Evolutionary conservation across 2,329 filamentous ascomycete genomes (phyloP).

Genomic region (Phialophora verrucosa): DNA sequence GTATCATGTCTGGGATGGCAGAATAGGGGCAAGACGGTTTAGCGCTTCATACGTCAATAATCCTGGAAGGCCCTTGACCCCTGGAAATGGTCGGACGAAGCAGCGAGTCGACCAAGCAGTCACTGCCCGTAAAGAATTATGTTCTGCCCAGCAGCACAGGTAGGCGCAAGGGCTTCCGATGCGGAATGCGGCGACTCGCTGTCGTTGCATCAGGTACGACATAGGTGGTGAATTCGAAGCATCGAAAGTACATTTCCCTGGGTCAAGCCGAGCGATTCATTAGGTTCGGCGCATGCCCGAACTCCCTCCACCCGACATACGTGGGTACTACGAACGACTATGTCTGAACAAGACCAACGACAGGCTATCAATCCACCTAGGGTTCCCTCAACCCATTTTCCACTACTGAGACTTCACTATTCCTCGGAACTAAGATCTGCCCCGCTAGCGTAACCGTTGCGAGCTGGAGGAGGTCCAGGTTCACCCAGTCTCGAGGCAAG

Average conservation of each 20-base stretch:
- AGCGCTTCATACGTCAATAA: neutral
- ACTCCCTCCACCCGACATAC: too few species aligned
- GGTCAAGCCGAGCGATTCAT: neutral
- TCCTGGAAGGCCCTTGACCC: neutral
- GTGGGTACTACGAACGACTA: too few species aligned
- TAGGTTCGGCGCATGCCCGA: neutral
- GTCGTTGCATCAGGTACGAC: neutral
- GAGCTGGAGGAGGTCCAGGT: slow-evolving; percentile 35
- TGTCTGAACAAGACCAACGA: too few species aligned
- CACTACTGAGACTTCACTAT: slow-evolving; percentile 38
- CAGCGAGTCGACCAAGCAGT: neutral
- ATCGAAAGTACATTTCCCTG: neutral
- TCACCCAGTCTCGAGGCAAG: slow-evolving; percentile 38
- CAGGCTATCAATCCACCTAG: slow-evolving; percentile 9
- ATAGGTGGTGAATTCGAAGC: neutral
- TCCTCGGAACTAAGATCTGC: slow-evolving; percentile 29
- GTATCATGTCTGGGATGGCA: neutral
- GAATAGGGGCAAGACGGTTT: neutral
- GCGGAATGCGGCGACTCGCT: too few species aligned
- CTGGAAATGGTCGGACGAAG: neutral
- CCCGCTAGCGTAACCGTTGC: slow-evolving; percentile 35
- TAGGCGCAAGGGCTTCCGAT: too few species aligned
- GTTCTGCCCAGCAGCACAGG: too few species aligned
- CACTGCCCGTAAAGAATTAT: too few species aligned
- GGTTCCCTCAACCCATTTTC: slow-evolving; percentile 16